phyloP scores from a whole-genome alignment of 257 asterid species.

The Plantago ovata region DNA sequence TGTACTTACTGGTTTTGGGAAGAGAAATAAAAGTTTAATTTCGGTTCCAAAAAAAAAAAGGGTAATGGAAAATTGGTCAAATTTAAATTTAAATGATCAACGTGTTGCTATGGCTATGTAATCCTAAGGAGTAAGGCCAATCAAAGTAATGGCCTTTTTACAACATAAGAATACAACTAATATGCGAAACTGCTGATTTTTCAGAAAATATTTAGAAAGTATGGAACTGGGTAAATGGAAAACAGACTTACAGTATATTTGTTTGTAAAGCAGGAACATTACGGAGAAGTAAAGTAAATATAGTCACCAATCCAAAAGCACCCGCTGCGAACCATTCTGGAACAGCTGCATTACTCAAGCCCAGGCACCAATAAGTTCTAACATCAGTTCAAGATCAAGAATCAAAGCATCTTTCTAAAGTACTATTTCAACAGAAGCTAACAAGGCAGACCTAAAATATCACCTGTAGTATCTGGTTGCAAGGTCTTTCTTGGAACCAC shows the following conservation, averaged over 20 bases:
- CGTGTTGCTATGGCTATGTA: not conserved
- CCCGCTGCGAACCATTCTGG: constrained; percentile 99
- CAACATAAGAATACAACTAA: not conserved
- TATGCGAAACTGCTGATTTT: not conserved
- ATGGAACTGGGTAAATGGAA: not conserved
- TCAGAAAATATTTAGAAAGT: not conserved
- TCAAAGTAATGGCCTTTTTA: not conserved
- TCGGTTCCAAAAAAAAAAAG: too few species aligned
- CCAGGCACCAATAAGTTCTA: constrained; percentile 17
- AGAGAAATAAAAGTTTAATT: too few species aligned
- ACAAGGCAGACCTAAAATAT: constrained; percentile 13
- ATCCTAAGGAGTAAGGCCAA: too few species aligned
- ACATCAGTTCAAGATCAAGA: too few species aligned
- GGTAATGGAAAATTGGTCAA: not conserved
- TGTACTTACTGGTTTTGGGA: too few species aligned
- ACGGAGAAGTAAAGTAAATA: constrained; percentile 84
- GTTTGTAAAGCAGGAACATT: constrained; percentile 84
- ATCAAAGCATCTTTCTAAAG: constrained; percentile 1
- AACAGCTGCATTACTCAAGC: constrained; percentile 61
- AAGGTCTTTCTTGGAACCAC: constrained; percentile 83
- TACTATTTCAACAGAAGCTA: constrained; percentile 13
- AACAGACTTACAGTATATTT: constrained; percentile 66
- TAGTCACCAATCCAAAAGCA: constrained; percentile 85
- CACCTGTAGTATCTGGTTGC: constrained; percentile 86
- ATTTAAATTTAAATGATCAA: not conserved